Percentiles rank a stretch among this genome's conserved stretches.
Evolutionary conservation across 2,329 filamentous ascomycete species (phyloP).

Genomic region (Colletotrichum phormii): DNA sequence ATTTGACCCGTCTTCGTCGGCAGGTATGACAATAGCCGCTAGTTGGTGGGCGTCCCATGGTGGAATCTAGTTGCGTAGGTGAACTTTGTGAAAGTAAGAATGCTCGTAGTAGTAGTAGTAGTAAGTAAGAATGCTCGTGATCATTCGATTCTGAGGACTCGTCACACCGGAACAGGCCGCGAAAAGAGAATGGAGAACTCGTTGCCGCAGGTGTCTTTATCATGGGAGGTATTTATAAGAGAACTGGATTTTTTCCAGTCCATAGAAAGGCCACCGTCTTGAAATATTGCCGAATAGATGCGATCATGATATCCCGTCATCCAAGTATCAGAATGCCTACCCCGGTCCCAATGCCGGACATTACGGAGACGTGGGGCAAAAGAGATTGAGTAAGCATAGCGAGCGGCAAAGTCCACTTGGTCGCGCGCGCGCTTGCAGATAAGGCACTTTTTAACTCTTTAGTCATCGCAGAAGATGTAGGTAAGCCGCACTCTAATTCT

Average conservation of each 20-base stretch:
- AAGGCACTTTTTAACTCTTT: background rate
- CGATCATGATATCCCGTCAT: too few species aligned
- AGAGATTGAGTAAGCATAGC: background rate
- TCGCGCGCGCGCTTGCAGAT: background rate
- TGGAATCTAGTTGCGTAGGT: background rate
- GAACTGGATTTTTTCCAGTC: too few species aligned
- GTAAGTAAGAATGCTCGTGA: too few species aligned
- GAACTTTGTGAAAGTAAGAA: background rate
- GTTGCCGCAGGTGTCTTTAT: too few species aligned
- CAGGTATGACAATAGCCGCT: constrained; percentile 31
- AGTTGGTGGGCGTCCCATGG: constrained; percentile 17
- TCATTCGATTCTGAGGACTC: too few species aligned
- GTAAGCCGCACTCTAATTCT: background rate
- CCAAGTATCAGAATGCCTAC: too few species aligned
- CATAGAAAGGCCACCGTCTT: too few species aligned
- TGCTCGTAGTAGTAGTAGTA: too few species aligned
- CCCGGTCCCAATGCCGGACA: background rate
- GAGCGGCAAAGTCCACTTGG: background rate
- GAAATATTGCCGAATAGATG: too few species aligned
- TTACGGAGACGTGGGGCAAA: background rate
- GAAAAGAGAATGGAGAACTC: too few species aligned
- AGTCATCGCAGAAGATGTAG: background rate
- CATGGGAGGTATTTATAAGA: too few species aligned
- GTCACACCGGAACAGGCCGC: too few species aligned
- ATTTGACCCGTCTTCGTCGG: constrained; percentile 22